A percentile compares a stretch with the other conserved stretches of the same genome.
phyloP scores from a whole-genome alignment of 2,329 filamentous ascomycete genomes.

The Diplodia seriata region DNA sequence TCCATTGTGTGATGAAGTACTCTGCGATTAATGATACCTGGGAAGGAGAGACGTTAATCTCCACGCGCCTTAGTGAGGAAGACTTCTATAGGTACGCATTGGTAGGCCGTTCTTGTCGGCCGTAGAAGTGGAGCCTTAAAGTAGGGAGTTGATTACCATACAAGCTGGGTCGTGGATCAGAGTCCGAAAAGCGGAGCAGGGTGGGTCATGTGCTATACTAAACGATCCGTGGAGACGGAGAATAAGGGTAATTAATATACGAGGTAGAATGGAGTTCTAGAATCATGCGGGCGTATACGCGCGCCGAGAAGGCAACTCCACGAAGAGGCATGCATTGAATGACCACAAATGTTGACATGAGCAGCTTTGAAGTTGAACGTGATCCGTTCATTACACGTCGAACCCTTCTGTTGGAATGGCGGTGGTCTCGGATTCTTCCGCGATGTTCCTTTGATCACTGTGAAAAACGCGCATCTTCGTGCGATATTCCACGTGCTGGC shows the following conservation, averaged over 20 bases:
- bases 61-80: too few relatives aligned
- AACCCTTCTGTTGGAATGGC: not conserved
- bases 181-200: not conserved
- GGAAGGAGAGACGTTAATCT: too few relatives aligned
- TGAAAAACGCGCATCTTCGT: not conserved
- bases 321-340: too few relatives aligned
- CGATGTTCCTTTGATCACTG: not conserved
- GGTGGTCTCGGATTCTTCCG: not conserved
- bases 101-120: too few relatives aligned
- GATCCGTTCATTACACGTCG: not conserved
- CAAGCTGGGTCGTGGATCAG: not conserved
- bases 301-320: too few relatives aligned
- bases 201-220: not conserved
- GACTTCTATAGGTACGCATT: too few relatives aligned
- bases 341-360: too few relatives aligned
- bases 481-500: not conserved
- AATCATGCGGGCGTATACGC: not conserved
- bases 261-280: not conserved
- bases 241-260: not conserved
- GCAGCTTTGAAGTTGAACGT: not conserved
- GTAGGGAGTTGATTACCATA: too few relatives aligned
- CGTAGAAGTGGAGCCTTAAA: too few relatives aligned
- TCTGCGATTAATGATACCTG: too few relatives aligned
- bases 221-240: not conserved
- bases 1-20: too few relatives aligned